phyloP scores from a whole-genome alignment of 2,329 filamentous ascomycete species.

The Diaporthe vaccinii region DNA sequence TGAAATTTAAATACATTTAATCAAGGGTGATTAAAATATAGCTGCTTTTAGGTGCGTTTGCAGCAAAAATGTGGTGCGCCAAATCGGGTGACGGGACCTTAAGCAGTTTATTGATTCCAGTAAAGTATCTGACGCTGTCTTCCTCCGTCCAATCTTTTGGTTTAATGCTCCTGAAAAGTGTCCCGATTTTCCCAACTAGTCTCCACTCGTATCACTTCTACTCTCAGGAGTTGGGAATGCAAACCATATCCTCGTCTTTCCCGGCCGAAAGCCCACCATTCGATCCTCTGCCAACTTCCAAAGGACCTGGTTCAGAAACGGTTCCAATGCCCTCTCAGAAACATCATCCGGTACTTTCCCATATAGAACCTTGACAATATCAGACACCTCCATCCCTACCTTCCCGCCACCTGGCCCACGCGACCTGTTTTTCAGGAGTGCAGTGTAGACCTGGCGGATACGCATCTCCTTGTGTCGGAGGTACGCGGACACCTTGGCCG shows the following conservation, averaged over 20 bases:
- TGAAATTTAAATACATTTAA: no score
- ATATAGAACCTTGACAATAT: not conserved
- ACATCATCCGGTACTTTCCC: not conserved
- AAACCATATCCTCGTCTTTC: not conserved
- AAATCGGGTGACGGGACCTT: no score
- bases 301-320: not conserved
- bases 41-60: no score
- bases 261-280: conserved; percentile 3
- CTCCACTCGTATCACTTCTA: not conserved
- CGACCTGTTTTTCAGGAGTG: not conserved
- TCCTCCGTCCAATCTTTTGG: not conserved
- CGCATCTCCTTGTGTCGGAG: not conserved
- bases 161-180: not conserved
- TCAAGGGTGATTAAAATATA: no score
- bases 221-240: not conserved
- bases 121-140: not conserved
- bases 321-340: not conserved
- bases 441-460: not conserved
- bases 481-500: not conserved
- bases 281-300: not conserved
- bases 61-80: no score
- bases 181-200: not conserved
- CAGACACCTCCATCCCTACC: not conserved
- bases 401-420: not conserved
- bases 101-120: no score